Percentiles rank a stretch among this genome's conserved stretches.
These are phyloP conservation scores for Diatrype stigma DNA, from an alignment of 2,329 filamentous ascomycete genomes.

Conservation along the genomic window DNA sequence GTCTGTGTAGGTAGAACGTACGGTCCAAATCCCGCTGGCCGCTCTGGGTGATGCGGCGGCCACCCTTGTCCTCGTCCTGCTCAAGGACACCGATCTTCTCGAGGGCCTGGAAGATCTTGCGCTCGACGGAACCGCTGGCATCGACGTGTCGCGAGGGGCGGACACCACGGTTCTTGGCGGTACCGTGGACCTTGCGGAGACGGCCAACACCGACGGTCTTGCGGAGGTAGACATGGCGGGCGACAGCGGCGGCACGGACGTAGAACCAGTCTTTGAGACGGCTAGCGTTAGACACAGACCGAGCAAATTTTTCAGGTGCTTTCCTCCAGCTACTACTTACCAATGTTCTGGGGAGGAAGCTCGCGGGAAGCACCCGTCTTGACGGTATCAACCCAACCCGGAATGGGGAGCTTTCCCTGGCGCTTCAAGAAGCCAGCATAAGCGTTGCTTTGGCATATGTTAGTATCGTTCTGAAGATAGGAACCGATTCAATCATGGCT, in stretches of 20 bases:
- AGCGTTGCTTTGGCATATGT: conserved; percentile 42
- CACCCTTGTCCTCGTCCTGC: conserved; percentile 97
- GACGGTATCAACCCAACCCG: conserved; percentile 98
- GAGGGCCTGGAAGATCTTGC: conserved; percentile 93
- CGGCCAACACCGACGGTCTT: conserved; percentile 99
- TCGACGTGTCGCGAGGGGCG: conserved; percentile 93
- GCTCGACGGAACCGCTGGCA: conserved; percentile 91
- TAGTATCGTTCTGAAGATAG: background rate
- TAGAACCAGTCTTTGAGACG: conserved; percentile 74
- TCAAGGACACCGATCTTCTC: conserved; percentile 99
- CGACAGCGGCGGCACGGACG: conserved; percentile 86
- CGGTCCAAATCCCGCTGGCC: conserved; percentile 99
- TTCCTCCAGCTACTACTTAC: background rate
- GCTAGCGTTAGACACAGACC: background rate
- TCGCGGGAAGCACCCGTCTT: conserved; percentile 97
- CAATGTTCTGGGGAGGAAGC: conserved; percentile 90
- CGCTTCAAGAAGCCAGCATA: conserved; percentile 90
- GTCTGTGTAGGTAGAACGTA: conserved; percentile 28
- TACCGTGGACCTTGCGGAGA: conserved; percentile 93
- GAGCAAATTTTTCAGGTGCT: background rate
- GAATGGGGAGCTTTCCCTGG: conserved; percentile 87
- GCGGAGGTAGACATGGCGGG: conserved; percentile 97
- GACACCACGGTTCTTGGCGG: conserved; percentile 93
- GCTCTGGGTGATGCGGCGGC: conserved; percentile 94
- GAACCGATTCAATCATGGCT: background rate